Conservation (phyloP, 2,329 filamentous ascomycete genomes). For the Botrytis porri region DNA sequence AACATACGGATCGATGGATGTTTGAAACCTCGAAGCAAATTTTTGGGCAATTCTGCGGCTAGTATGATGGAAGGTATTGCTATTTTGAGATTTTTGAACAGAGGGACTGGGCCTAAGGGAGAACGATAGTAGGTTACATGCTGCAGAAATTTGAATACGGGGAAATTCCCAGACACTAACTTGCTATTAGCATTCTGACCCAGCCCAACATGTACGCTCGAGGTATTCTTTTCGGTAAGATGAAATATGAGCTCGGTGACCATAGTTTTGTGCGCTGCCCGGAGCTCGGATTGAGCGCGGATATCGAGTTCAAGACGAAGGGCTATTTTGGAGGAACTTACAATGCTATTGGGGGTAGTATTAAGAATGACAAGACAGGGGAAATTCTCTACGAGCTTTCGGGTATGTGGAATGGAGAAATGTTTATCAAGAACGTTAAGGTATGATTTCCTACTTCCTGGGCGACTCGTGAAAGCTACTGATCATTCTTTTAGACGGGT, state of each 20-base stretch:
- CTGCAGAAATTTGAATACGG: too few relatives aligned
- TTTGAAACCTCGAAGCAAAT: slow-evolving; percentile 90
- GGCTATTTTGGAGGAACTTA: slow-evolving; percentile 96
- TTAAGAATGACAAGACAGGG: slow-evolving; percentile 83
- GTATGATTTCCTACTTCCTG: slow-evolving; percentile 46
- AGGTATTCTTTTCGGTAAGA: slow-evolving; percentile 95
- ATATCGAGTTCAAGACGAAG: slow-evolving; percentile 98
- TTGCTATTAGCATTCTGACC: slow-evolving; percentile 62
- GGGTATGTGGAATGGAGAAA: slow-evolving; percentile 90
- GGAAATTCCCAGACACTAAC: neutral
- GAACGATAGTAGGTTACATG: slow-evolving; percentile 63
- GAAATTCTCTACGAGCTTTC: slow-evolving; percentile 89
- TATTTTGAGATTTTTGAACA: slow-evolving; percentile 77
- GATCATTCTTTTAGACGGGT: slow-evolving; percentile 61
- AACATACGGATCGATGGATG: slow-evolving; percentile 94
- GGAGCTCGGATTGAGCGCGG: slow-evolving; percentile 79
- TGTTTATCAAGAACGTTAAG: slow-evolving; percentile 81
- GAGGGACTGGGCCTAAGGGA: slow-evolving; percentile 63
- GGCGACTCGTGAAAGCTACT: slow-evolving; percentile 7
- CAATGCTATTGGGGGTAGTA: slow-evolving; percentile 88
- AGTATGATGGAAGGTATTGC: slow-evolving; percentile 98
- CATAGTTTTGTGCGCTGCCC: slow-evolving; percentile 92
- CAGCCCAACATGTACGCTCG: slow-evolving; percentile 99
- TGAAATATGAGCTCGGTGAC: slow-evolving; percentile 98
- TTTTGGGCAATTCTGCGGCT: slow-evolving; percentile 93